Conservation (phyloP, 768 basidiomycete species). For the Macrolepiota fuliginosa region DNA sequence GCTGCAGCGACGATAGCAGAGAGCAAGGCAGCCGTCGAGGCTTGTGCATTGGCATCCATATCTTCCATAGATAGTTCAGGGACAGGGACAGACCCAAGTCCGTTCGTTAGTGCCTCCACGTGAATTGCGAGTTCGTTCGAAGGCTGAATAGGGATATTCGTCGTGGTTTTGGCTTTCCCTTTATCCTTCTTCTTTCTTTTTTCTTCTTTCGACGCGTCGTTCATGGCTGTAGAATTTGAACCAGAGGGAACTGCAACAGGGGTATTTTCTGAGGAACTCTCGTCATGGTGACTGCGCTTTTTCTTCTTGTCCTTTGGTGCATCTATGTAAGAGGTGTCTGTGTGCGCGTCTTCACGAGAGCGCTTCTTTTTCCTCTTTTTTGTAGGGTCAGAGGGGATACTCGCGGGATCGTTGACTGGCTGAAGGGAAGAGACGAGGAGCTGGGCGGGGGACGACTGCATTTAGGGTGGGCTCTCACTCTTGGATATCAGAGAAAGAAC, state of each 20-base stretch:
- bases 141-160: not conserved
- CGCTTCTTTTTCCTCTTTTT: conserved; percentile 42
- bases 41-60: conserved; percentile 36
- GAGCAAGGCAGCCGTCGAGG: conserved; percentile 56
- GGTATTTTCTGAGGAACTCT: conserved; percentile 10
- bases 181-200: conserved; percentile 31
- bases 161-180: conserved; percentile 27
- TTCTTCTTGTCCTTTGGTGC: conserved; percentile 31
- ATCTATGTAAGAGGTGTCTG: conserved; percentile 14
- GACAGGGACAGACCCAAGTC: conserved; percentile 3
- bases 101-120: too few relatives aligned
- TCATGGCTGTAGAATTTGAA: conserved; percentile 1
- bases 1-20: conserved; percentile 67
- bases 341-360: conserved; percentile 24
- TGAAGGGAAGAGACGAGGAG: conserved; percentile 20
- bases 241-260: not conserved
- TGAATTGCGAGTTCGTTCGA: too few relatives aligned
- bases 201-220: conserved; percentile 17
- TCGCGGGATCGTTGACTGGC: conserved; percentile 13
- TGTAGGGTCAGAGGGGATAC: conserved; percentile 15
- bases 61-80: conserved; percentile 21
- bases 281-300: conserved; percentile 26
- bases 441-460: conserved; percentile 27
- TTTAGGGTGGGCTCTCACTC: conserved; percentile 42
- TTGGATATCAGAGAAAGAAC: conserved; percentile 9